Evolutionary conservation across 2,329 filamentous ascomycete genomes (phyloP), one percentile per base, ranked within the genome.

Genomic region (Penicillium sp.): DNA sequence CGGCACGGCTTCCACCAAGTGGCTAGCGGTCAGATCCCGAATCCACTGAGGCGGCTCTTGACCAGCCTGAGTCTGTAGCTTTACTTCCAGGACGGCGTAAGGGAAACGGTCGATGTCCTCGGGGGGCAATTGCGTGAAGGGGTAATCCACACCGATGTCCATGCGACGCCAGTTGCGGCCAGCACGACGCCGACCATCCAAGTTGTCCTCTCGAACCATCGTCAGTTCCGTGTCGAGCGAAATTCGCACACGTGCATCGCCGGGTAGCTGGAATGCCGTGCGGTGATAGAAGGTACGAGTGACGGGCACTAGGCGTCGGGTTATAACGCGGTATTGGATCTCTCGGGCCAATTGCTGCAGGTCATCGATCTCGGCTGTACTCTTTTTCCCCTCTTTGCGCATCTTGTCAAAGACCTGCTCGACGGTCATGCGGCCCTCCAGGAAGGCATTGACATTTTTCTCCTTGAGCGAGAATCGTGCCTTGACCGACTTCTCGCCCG

Each of bases 11-110:
- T 98, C 93, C 2, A 98, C 93, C 11, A 98, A 77, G 70, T 98
- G 93, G 48, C 89, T 95, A 9, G 87, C 79, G 30, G 89, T 94
- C 36, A 98, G 77, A 61, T 97, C 88, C 15, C 89, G 84, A 55
- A 98, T 91, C 93, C 93, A 98, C 60, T 94, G 86, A 0, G 93
- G 93, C 10, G 93, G 88, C 60, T 96, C 89, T 65, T 96, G 90
- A 26, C 93, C 93, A 40, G 86, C 82, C 65, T 96, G 91, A 1
- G 93, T 98, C 69, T 98, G 93, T 14, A 98, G 78, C 73, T 98
- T 98, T 50, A 98, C 93, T 67, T 98, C 93, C 6, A 98, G 77
- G 21, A 98, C 84, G 21, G 93, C 93, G 56, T 98, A 98, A 0
- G 93, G 93, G 67, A 98, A 98, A 31, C 87, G 82, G 51, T 89